Base-by-base conservation (phyloP, 768 basidiomycete genomes). In the Mycena venus region DNA sequence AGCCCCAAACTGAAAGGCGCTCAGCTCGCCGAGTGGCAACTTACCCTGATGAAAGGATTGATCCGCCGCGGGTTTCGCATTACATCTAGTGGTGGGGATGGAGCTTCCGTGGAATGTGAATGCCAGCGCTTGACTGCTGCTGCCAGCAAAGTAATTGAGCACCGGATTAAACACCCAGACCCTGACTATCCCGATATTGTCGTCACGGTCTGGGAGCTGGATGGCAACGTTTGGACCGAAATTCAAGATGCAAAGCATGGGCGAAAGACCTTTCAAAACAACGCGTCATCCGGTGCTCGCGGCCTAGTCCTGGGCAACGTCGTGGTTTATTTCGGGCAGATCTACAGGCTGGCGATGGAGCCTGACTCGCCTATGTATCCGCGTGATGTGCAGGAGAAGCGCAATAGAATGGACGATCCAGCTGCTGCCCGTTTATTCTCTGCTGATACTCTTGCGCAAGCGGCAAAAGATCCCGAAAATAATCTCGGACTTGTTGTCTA, bases 391-490 rank as follows among this genome's bases (percentile, higher is more conserved):
- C 59, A 25, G 3, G 36, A 47, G 19, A 70, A 61, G 3, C 34
- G 34, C 36, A 47, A 70, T 36, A 29, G 78, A 2, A 83, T 84
- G 75, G 84, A 84, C 62, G 84, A 85, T 65, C 70, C 73, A 15
- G 84, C 82, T 1, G 83, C 83, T 0, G 61, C 80, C 2, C 78
- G 81, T 0, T 62, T 84, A 0, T 82, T 80, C 65, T 82, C 80
- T 25, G 75, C 84, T 6, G 70, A 68, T 5, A 69, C 78, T 0
- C 70, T 83, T 0, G 47, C 71, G 8, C 74, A 68, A 15, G 32
- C 74, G 17, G 70, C 63, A 0, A 9, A 66, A 2, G 49, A 76
- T 23, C 67, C 63, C 47, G 71, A 68, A 0, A 63, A 80, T 14
- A 56, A 68, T 5, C 31, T 68, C 11, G 79, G 73, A 3, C 36